A percentile compares a stretch with the other conserved stretches of the same genome.
Evolutionary conservation across 805 yeast genomes (phyloP).

Genomic region (Ogataea methylovora): DNA sequence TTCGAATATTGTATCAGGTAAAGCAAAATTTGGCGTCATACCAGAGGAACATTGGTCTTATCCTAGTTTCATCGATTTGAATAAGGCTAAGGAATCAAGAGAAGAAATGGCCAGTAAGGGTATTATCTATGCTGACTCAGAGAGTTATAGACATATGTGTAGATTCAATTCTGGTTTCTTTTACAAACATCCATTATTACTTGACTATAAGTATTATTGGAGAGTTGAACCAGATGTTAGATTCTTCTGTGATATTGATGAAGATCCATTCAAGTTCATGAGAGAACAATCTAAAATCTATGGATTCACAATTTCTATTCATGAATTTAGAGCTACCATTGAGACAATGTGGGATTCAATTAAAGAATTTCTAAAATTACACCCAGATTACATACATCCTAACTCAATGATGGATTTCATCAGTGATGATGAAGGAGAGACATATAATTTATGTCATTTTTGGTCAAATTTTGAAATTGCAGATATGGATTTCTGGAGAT

Average conservation of each 20-base stretch:
- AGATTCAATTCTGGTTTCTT: conserved; percentile 44
- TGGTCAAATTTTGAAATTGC: conserved; percentile 81
- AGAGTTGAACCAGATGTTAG: conserved; percentile 67
- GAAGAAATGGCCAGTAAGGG: conserved; percentile 39
- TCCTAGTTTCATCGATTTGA: conserved; percentile 73
- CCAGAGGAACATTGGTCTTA: conserved; percentile 81
- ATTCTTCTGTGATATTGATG: conserved; percentile 51
- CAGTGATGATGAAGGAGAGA: conserved; percentile 52
- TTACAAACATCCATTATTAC: conserved; percentile 49
- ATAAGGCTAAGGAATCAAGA: conserved; percentile 58
- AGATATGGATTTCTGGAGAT: conserved; percentile 60
- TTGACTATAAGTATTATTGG: conserved; percentile 65
- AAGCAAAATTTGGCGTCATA: conserved; percentile 61
- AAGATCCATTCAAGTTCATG: conserved; percentile 58
- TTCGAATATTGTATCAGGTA: conserved; percentile 52
- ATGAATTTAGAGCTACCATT: conserved; percentile 57
- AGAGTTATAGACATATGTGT: conserved; percentile 41
- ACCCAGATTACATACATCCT: conserved; percentile 33
- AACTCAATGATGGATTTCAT: conserved; percentile 58
- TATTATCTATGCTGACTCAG: conserved; percentile 33
- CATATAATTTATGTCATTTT: conserved; percentile 71
- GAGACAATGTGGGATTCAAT: conserved; percentile 50
- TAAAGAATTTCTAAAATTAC: conserved; percentile 31
- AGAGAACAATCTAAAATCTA: conserved; percentile 45
- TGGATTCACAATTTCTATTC: conserved; percentile 61